phyloP scores from a whole-genome alignment of 192 early-diverging fungal species.

The Chytriomyces sp. region DNA sequence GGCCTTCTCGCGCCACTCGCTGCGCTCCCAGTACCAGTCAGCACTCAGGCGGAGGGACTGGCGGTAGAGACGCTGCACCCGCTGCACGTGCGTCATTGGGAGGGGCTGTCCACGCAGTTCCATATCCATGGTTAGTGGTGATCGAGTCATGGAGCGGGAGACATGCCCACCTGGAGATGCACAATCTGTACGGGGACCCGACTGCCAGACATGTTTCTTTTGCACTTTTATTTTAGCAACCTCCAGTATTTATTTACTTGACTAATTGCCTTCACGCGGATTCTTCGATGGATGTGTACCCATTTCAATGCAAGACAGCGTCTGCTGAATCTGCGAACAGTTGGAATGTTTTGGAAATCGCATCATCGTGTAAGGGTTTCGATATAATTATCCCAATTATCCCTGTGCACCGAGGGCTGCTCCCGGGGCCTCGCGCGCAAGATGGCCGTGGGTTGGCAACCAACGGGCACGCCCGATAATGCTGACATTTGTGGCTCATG shows the following conservation, averaged over 20 bases:
- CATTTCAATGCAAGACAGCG: no score
- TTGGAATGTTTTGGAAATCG: no score
- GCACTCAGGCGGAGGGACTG: conserved; percentile 77
- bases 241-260: background rate
- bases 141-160: background rate
- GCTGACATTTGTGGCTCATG: no score
- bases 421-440: no score
- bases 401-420: no score
- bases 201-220: conserved; percentile 1
- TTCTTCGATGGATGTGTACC: background rate
- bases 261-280: background rate
- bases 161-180: conserved; percentile 2
- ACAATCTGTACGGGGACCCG: conserved; percentile 9
- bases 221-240: background rate
- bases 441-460: no score
- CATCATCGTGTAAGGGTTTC: no score
- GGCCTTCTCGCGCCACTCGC: conserved; percentile 78
- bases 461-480: no score
- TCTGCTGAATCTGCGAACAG: no score
- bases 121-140: background rate
- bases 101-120: background rate
- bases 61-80: conserved; percentile 82
- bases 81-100: conserved; percentile 17
- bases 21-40: conserved; percentile 90
- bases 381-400: no score